A percentile compares a stretch with the other conserved stretches of the same genome.
phyloP scores from a whole-genome alignment of 1,284 basidiomycete species.

The Pseudozyma sp. region DNA sequence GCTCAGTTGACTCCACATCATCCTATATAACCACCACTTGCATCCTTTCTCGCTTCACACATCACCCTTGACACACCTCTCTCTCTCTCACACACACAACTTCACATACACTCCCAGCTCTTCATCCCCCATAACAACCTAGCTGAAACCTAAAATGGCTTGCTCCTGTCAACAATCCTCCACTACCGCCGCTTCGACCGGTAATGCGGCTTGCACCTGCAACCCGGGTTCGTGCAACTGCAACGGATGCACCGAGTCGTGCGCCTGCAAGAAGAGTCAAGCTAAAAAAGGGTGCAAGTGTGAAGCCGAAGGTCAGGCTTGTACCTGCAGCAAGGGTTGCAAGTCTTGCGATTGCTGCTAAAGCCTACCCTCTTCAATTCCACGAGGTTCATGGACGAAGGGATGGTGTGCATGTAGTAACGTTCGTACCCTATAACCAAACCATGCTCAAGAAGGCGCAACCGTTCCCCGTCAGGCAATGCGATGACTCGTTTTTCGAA shows the following conservation, averaged over 20 bases:
- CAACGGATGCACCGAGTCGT: slow-evolving; percentile 40
- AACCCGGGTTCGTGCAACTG: slow-evolving; percentile 31
- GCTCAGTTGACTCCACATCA: not conserved
- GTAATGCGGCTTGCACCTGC: slow-evolving; percentile 36
- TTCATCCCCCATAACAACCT: not conserved
- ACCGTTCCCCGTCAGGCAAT: too few relatives aligned
- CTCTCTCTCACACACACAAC: not conserved
- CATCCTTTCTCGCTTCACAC: not conserved
- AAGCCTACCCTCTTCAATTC: not conserved
- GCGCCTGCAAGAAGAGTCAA: slow-evolving; percentile 30
- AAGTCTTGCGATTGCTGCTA: slow-evolving; percentile 49
- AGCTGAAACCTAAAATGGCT: slow-evolving; percentile 31
- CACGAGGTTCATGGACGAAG: not conserved
- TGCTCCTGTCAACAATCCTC: slow-evolving; percentile 30
- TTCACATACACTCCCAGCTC: not conserved
- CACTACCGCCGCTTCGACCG: slow-evolving; percentile 9
- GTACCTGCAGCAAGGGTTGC: slow-evolving; percentile 44
- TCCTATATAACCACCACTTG: slow-evolving; percentile 3
- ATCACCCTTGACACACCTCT: not conserved
- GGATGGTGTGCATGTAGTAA: too few relatives aligned
- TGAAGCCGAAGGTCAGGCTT: slow-evolving; percentile 30
- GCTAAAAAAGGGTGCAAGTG: slow-evolving; percentile 43
- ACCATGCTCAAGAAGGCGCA: too few relatives aligned
- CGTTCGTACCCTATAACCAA: not conserved
- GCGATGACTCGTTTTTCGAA: too few relatives aligned